These are phyloP conservation scores for Sordariomycetes sp. DNA, from an alignment of 2,329 filamentous ascomycete genomes.

Conservation along the genomic window DNA sequence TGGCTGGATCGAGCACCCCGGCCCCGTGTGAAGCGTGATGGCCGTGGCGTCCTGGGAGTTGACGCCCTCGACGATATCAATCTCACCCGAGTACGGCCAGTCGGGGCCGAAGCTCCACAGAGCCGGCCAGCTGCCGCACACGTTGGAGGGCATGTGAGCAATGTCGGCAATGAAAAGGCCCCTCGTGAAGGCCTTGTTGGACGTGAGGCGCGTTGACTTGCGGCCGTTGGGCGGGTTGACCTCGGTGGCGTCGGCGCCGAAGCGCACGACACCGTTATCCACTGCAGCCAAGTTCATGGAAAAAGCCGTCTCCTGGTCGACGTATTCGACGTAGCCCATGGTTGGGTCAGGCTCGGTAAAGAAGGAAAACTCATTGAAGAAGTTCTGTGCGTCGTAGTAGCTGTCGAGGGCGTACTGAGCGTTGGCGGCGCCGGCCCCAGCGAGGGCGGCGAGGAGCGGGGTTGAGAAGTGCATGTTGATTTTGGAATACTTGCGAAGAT, in stretches of 20 bases:
- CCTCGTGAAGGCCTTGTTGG: constrained; percentile 55
- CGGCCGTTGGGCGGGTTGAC: constrained; percentile 49
- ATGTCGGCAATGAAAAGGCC: constrained; percentile 68
- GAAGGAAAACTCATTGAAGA: constrained; percentile 48
- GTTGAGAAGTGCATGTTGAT: too few relatives aligned
- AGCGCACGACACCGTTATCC: constrained; percentile 47
- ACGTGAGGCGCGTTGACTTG: constrained; percentile 59
- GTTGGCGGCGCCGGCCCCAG: constrained; percentile 11
- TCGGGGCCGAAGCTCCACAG: constrained; percentile 59
- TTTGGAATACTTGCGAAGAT: too few relatives aligned
- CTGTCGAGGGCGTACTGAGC: constrained; percentile 36
- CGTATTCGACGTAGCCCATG: constrained; percentile 64
- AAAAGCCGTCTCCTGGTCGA: constrained; percentile 48
- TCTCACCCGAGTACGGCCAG: constrained; percentile 65
- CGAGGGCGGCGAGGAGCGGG: constrained; percentile 15
- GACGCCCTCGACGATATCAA: constrained; percentile 75
- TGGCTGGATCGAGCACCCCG: constrained; percentile 49
- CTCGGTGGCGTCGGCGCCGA: constrained; percentile 60
- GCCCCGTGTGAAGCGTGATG: constrained; percentile 59
- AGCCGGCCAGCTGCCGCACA: constrained; percentile 69
- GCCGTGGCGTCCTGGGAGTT: constrained; percentile 50
- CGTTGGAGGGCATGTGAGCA: constrained; percentile 63
- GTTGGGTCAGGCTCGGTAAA: constrained; percentile 58
- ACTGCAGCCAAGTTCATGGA: constrained; percentile 48
- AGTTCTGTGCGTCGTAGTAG: constrained; percentile 41